phyloP scores from a whole-genome alignment of 1,284 basidiomycete species.

The Tilletia caries region DNA sequence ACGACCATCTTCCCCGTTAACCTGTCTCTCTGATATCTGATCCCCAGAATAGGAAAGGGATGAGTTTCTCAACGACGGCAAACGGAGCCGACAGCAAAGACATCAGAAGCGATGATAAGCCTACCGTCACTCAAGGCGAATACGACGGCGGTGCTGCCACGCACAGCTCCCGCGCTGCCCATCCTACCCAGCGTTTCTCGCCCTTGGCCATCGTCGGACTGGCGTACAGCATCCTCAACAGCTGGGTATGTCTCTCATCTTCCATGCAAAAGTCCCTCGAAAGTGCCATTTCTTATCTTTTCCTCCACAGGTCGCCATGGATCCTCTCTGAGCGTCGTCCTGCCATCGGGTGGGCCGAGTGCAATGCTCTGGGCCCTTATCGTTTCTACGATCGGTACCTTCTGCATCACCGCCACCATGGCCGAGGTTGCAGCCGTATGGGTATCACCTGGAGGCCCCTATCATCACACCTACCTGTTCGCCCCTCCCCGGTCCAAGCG shows the following conservation, averaged over 20 bases:
- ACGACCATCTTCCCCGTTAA: too few species aligned
- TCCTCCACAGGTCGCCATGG: conserved; percentile 33
- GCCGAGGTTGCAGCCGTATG: conserved; percentile 49
- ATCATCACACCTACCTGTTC: conserved; percentile 54
- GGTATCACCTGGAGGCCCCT: conserved; percentile 54
- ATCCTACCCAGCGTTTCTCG: conserved; percentile 22
- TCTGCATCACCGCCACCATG: conserved; percentile 51
- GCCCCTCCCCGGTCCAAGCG: conserved; percentile 43
- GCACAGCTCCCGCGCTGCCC: background rate
- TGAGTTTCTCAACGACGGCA: too few species aligned
- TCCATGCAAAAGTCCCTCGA: background rate
- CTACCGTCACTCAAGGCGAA: background rate
- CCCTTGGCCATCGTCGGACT: conserved; percentile 29
- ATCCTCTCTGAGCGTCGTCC: conserved; percentile 39
- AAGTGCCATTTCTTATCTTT: background rate
- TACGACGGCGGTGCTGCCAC: background rate
- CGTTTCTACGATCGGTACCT: conserved; percentile 49
- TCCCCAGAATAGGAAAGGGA: too few species aligned
- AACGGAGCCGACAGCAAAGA: too few species aligned
- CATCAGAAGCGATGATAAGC: background rate
- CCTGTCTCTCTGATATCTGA: too few species aligned
- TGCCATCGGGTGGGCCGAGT: conserved; percentile 53
- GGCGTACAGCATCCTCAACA: conserved; percentile 44
- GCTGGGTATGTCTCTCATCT: conserved; percentile 26
- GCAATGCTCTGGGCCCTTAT: conserved; percentile 55